Evolutionary conservation across 345 rosid genomes (phyloP), one percentile per base, ranked within the genome.

Genomic region (Eucalyptus decipiens): DNA sequence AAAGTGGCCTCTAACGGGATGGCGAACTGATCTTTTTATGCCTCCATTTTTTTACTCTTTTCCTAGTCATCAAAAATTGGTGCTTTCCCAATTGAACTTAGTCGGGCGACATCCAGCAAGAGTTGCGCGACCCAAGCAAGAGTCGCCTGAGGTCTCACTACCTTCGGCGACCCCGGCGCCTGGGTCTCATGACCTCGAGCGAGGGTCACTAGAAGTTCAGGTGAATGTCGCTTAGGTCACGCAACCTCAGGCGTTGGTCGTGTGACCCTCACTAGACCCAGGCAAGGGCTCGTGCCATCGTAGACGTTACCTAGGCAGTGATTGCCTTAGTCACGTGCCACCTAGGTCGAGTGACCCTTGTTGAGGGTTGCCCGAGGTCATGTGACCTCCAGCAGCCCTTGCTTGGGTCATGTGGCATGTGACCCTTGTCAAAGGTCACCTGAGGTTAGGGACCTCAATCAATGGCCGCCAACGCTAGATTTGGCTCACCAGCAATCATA

Each of bases 271-370:
- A 2, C 1, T 0, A 52, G 56, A 52, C 10, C 24, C 1, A 52
- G 0, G 56, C 24, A 52, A 52, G 10, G 56, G 56, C 56, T 19
- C 2, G 1, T 18, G 4, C 0, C 0, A 19, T 19, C 1, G 4
- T 52, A 52, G 56, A 7, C 1, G 0, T 18, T 7, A 52, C 56
- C 56, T 0, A 18, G 2, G 56, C 1, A 1, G 5, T 0, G 24
- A 1, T 52, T 19, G 56, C 24, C 2, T 19, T 0, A 0, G 56
- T 52, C 23, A 18, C 9, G 0, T 1, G 2, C 5, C 56, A 19
- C 56, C 24, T 19, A 18, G 56, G 56, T 52, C 0, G 0, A 52
- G 24, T 1, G 9, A 19, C 56, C 2, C 24, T 52, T 0, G 4
- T 52, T 0, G 2, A 52, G 56, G 1, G 56, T 52, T 52, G 56